Evolutionary conservation across 2,329 filamentous ascomycete species (phyloP).

Genomic region (Calonectria multiphialidica): DNA sequence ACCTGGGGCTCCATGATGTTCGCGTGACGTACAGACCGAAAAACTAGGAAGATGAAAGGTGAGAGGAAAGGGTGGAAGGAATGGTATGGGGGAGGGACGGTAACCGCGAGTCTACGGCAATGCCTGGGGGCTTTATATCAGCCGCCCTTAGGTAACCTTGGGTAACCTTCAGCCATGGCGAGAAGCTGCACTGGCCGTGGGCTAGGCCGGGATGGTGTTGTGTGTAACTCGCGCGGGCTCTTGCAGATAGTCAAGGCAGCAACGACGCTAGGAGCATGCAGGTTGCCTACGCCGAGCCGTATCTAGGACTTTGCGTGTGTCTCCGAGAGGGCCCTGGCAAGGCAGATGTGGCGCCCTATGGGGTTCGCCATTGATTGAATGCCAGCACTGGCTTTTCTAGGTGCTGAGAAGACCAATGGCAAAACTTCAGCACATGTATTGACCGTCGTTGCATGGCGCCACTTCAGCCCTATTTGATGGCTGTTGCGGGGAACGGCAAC

Average conservation of each 20-base stretch:
- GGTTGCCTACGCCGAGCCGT: not conserved
- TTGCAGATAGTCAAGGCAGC: not conserved
- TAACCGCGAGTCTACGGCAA: not conserved
- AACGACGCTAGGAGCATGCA: not conserved
- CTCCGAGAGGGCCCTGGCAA: not conserved
- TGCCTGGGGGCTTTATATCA: not conserved
- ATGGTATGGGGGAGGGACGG: not conserved
- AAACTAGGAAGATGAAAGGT: not conserved
- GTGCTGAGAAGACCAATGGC: too few species aligned
- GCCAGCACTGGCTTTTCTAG: not conserved
- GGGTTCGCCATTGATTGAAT: not conserved
- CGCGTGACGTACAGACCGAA: not conserved
- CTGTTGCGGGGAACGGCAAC: not conserved
- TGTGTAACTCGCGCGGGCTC: not conserved
- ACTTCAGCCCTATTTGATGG: not conserved
- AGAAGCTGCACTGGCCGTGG: not conserved
- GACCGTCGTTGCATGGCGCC: not conserved
- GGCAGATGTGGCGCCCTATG: not conserved
- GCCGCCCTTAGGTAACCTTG: not conserved
- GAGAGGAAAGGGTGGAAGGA: not conserved
- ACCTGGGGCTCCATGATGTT: constrained; percentile 28
- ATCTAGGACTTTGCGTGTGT: not conserved
- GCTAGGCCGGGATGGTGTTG: not conserved
- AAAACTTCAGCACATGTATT: not conserved
- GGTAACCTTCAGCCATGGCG: not conserved